Evolutionary conservation across 768 basidiomycete species (phyloP).

Genomic region (Xerocomellus amylosporus): DNA sequence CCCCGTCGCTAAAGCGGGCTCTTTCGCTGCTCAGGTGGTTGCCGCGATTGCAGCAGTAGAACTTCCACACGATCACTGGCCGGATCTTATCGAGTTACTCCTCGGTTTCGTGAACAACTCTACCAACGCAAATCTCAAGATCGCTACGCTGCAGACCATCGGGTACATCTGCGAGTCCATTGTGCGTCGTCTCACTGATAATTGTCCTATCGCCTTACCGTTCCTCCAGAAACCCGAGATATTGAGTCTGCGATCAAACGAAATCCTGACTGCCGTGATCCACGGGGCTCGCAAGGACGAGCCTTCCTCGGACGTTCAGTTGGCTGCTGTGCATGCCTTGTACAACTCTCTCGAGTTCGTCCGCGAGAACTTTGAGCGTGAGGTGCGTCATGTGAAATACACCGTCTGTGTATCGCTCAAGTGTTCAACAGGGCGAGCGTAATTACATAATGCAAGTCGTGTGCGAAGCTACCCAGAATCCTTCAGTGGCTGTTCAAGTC

Average conservation of each 20-base stretch:
- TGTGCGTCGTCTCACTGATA: conserved; percentile 51
- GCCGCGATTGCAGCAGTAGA: conserved; percentile 94
- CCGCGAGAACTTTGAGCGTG: conserved; percentile 95
- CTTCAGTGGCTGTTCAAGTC: conserved; percentile 80
- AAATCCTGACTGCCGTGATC: conserved; percentile 97
- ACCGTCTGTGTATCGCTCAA: background rate
- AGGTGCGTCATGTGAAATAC: conserved; percentile 52
- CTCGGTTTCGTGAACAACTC: conserved; percentile 82
- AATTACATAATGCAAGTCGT: conserved; percentile 99
- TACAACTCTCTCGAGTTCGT: conserved; percentile 97
- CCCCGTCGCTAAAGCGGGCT: conserved; percentile 65
- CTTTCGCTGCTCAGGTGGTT: conserved; percentile 90
- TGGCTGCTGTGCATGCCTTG: conserved; percentile 88
- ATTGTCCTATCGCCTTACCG: conserved; percentile 5
- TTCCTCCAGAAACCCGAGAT: conserved; percentile 82
- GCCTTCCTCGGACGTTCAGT: conserved; percentile 83
- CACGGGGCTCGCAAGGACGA: conserved; percentile 98
- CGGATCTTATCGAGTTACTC: conserved; percentile 82
- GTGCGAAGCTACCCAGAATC: conserved; percentile 94
- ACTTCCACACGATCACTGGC: conserved; percentile 85
- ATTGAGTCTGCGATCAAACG: conserved; percentile 84
- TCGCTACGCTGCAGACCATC: conserved; percentile 90
- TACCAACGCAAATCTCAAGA: conserved; percentile 67
- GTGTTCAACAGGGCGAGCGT: conserved; percentile 75
- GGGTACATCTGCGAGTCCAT: conserved; percentile 97